Evolutionary conservation across 345 rosid species (phyloP).

Genomic region (Salix dunnii): DNA sequence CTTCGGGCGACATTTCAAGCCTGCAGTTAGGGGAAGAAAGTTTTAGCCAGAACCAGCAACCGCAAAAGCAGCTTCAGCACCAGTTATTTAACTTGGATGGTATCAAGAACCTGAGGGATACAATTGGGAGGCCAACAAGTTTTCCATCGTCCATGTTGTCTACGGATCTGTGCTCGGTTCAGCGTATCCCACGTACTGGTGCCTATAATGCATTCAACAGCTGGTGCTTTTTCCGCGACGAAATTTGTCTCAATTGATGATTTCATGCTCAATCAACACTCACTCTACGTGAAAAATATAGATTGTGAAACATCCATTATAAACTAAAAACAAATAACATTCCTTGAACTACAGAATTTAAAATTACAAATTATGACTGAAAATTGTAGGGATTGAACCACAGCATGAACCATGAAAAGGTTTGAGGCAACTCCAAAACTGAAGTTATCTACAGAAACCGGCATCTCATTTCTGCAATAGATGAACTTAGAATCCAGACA

Average conservation of each 20-base stretch:
- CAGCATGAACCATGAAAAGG: not conserved
- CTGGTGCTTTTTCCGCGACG: not conserved
- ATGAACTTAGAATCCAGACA: not conserved
- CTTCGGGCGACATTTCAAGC: not conserved
- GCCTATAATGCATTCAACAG: not conserved
- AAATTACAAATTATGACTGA: not conserved
- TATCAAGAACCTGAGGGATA: not conserved
- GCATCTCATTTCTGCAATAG: not conserved
- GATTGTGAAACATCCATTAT: not conserved
- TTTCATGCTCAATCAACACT: not conserved
- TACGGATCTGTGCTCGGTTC: not conserved
- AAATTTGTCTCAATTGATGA: not conserved
- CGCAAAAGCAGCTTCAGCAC: not conserved
- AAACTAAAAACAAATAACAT: not conserved
- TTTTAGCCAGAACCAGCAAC: not conserved
- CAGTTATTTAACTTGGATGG: not conserved
- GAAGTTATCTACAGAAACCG: not conserved
- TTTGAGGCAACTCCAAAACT: not conserved
- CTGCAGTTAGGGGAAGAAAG: not conserved
- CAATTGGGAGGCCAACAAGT: not conserved
- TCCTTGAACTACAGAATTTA: not conserved
- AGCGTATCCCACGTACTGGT: not conserved
- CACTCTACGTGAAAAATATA: not conserved
- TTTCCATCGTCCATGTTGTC: not conserved
- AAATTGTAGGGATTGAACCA: not conserved